Percentiles rank a stretch among this genome's conserved stretches.
These are phyloP conservation scores for Chlorociboria aeruginascens DNA, from an alignment of 495 filamentous ascomycete genomes.

Conservation along the genomic window DNA sequence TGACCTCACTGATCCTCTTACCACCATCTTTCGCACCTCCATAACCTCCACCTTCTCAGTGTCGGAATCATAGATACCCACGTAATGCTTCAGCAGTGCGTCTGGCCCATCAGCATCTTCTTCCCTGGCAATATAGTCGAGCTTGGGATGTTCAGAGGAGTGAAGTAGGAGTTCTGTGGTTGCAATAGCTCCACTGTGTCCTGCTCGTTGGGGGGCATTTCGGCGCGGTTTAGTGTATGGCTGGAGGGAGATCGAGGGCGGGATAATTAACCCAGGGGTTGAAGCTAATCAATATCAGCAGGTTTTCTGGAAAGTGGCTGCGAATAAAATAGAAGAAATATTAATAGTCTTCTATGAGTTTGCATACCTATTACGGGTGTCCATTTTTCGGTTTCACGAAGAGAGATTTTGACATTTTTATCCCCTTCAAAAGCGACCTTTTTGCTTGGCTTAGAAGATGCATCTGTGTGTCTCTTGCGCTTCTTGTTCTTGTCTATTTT, in stretches of 20 bases:
- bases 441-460: constrained; percentile 45
- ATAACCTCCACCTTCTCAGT: constrained; percentile 61
- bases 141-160: constrained; percentile 58
- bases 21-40: constrained; percentile 61
- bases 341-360: background rate
- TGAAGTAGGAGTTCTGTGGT: constrained; percentile 57
- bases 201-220: constrained; percentile 25
- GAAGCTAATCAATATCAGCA: constrained; percentile 37
- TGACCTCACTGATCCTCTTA: constrained; percentile 51
- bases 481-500: constrained; percentile 58
- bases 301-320: background rate
- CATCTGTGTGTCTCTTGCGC: constrained; percentile 53
- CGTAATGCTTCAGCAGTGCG: constrained; percentile 65
- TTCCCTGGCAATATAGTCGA: constrained; percentile 77
- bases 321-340: background rate
- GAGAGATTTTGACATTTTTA: constrained; percentile 42
- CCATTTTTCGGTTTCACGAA: constrained; percentile 39
- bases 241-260: constrained; percentile 43
- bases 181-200: constrained; percentile 32
- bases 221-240: constrained; percentile 47
- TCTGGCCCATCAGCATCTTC: constrained; percentile 49
- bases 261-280: constrained; percentile 51
- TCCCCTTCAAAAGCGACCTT: constrained; percentile 44
- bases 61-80: constrained; percentile 72
- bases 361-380: constrained; percentile 55